Evolutionary conservation across 495 filamentous ascomycete genomes (phyloP), one percentile per base, ranked within the genome.

Genomic region (Alectoria sarmentosa): DNA sequence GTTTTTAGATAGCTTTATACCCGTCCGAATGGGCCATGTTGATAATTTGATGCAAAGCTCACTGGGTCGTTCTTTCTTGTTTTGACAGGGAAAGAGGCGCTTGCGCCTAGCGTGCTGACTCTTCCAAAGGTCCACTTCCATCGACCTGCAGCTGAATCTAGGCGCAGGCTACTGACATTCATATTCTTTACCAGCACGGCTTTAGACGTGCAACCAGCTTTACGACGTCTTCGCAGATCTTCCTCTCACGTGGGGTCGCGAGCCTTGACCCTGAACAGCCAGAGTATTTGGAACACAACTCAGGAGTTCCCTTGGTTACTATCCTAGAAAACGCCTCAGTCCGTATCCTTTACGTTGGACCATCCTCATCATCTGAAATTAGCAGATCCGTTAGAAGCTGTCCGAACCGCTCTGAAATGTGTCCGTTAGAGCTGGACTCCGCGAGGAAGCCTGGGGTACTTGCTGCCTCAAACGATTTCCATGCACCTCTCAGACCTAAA

Each of bases 181-280:
- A 63, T 38, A 63, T 44, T 44, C 49, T 46, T 64, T 64, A 38
- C 0, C 23, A 36, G 32, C 38, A 64, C 39, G 56, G 30, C 26
- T 30, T n/a, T 17, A 30, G 39, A 23, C 57, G 54, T 32, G 26
- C 49, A 52, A 46, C 54, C 61, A 65, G 59, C 23, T 28, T 48
- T 66, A 75, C 57, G 2, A 77, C 74, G 76, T 75, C 76, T 73
- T 78, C 76, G 38, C 74, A 77, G 55, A 77, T 78, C 28, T 69
- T 77, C 39, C 70, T 78, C 41, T 77, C 76, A 36, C 63, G 75
- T 55, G 74, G 71, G 38, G 73, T 79, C 42, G 75, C 73, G 21
- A 74, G 68, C 23, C 59, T 72, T 21, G 62, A 71, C 26, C 70
- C 68, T 32, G 61, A 67, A 34, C 66, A 62, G 21, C 42, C 54